Evolutionary conservation across 441 rosid genomes (phyloP), one percentile per base, ranked within the genome.

Genomic region (Gossypium lobatum): DNA sequence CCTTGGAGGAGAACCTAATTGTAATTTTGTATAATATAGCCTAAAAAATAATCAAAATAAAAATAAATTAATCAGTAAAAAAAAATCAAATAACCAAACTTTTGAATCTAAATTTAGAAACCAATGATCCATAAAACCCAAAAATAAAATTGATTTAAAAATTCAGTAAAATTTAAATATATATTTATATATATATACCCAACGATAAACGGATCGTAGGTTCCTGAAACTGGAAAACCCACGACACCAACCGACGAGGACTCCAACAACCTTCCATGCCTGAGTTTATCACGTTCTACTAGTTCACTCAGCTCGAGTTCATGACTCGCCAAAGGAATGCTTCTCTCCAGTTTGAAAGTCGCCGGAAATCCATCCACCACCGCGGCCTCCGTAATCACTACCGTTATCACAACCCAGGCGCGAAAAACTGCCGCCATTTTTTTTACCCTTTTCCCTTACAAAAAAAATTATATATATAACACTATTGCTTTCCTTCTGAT

Each of bases 231-330:
- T 2, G 88, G 83, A 64, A 95, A 95, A 86, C 90, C 95, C 13
- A 88, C 85, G 25, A 93, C 90, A n/a, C 93, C 97, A 64, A 67
- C 83, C n/a, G 74, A 46, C 3, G 75, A 53, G 2, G 90, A 74
- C 82, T 87, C 90, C 78, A 93, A 75, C 86, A 93, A 81, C 78
- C 98, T 83, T 14, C 94, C 88, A 79, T 89, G 98, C 65, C 99
- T 85, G 8, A 75, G 74, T 58, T 81, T 80, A 57, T 95, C 99
- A 76, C 86, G 85, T 21, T 82, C 89, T 72, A 73, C 84, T 14
- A 92, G 94, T 69, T 85, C 84, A 65, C 83, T 78, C 64, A 95
- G 70, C 70, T 87, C 93, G 60, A 86, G 85, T 21, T 64, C 39
- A 50, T 55, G 76, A 78, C 62, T 81, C 72, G 83, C 76, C 60